Conservation (phyloP, 2,329 filamentous ascomycete species). For the Aphanocladium album region DNA sequence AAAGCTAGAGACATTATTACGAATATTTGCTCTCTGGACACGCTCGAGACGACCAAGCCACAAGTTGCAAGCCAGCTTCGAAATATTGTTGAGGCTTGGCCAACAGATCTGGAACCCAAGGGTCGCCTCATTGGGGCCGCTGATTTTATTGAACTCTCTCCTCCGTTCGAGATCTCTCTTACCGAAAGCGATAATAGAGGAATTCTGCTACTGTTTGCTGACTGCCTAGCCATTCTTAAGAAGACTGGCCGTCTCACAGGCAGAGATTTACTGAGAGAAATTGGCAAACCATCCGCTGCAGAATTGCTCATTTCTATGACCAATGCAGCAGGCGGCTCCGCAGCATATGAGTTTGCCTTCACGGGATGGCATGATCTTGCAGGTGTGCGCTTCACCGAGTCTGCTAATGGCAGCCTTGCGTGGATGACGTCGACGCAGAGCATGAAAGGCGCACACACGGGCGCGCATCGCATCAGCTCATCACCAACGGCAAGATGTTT, state of each 20-base stretch:
- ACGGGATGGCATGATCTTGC: conserved; percentile 65
- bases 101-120: conserved; percentile 61
- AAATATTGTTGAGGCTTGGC: conserved; percentile 75
- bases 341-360: conserved; percentile 68
- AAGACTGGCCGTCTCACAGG: conserved; percentile 65
- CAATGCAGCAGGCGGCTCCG: conserved; percentile 55
- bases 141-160: conserved; percentile 71
- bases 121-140: conserved; percentile 77
- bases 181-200: conserved; percentile 50
- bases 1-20: conserved; percentile 91
- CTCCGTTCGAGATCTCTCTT: conserved; percentile 57
- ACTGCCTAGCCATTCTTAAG: conserved; percentile 71
- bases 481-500: conserved; percentile 62
- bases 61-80: conserved; percentile 70
- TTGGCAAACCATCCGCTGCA: conserved; percentile 72
- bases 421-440: conserved; percentile 64
- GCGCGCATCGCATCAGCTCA: conserved; percentile 36
- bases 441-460: conserved; percentile 50
- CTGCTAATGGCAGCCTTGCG: conserved; percentile 56
- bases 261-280: conserved; percentile 73
- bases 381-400: conserved; percentile 69
- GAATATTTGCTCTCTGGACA: conserved; percentile 93
- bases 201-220: conserved; percentile 79
- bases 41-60: conserved; percentile 61
- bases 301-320: conserved; percentile 59